Base-by-base conservation (phyloP, 2,329 filamentous ascomycete genomes). In the Chaetothyriales sp. region DNA sequence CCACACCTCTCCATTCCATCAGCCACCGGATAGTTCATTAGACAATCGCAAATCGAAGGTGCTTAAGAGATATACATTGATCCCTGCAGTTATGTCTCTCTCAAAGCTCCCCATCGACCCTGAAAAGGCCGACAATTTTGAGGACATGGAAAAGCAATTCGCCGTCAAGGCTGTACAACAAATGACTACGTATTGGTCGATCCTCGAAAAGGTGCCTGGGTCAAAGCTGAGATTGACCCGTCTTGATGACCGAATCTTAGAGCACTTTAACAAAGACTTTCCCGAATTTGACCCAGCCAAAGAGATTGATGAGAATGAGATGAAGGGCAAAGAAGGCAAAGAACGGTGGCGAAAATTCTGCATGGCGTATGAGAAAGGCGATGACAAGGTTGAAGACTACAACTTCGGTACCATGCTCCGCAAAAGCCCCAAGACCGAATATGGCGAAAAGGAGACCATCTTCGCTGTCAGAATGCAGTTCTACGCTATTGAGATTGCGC, bases 251-350 rank as follows among this genome's bases (percentile, higher is more conserved):
- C 89, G 95, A 45, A 98, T 98, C 69, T 82, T 86, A 70, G 84
- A 86, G 60, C 88, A 95, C 70, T 85, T 98, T 62, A 82, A 82
- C 69, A 75, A 76, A 58, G 86, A 88, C 48, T 97, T 98, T 64
- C 92, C 92, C 59, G 92, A 97, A 28, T 94, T 95, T 65, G 86
- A 98, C 69, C 81, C 89, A 1, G 78, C 82, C 18, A 81, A 73
- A 44, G 85, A 85, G 9, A 83, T 98, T 58, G 70, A 94, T 66
- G 92, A 98, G 73, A 84, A 95, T 61, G 77, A 86, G 62, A 95
- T 98, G 90, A 98, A 98, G 82, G 95, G 87, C 78, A 94, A 94
- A 73, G 71, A 74, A 13, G 90, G 90, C 66, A 98, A 98, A 76
- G 88, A 94, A 71, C 78, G 79, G 66, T 98, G 92, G 92, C 82